Percentiles rank a stretch among this genome's conserved stretches.
Evolutionary conservation across 768 basidiomycete genomes (phyloP).

Genomic region (Tephrocybe sp.): DNA sequence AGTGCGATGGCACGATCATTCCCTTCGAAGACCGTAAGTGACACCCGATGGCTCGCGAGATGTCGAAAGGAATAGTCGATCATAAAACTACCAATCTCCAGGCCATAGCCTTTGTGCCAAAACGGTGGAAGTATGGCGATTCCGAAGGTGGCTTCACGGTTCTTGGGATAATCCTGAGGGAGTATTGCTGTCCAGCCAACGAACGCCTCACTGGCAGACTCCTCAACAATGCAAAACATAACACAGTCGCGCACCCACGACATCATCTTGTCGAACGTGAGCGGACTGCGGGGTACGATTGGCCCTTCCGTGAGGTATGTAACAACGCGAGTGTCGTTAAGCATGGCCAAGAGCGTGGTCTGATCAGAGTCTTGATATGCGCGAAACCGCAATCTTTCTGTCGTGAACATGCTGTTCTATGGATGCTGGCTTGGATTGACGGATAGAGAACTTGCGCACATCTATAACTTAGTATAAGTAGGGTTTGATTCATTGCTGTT

Average conservation of each 20-base stretch:
- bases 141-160: constrained; percentile 15
- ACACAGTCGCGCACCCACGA: constrained; percentile 7
- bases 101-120: constrained; percentile 42
- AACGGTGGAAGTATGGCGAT: constrained; percentile 18
- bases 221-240: constrained; percentile 5
- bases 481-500: too few relatives aligned
- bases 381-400: constrained; percentile 32
- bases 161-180: too few relatives aligned
- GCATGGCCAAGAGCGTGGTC: constrained; percentile 25
- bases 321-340: constrained; percentile 29
- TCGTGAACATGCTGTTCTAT: constrained; percentile 22
- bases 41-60: constrained; percentile 40
- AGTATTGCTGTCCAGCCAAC: too few relatives aligned
- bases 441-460: background rate
- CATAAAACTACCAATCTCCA: constrained; percentile 38
- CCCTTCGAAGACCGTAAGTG: constrained; percentile 35
- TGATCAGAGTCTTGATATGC: constrained; percentile 31
- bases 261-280: constrained; percentile 9
- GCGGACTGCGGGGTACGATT: constrained; percentile 8
- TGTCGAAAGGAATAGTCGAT: constrained; percentile 39
- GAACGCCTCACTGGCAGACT: too few relatives aligned
- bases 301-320: constrained; percentile 9
- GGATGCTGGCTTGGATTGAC: background rate
- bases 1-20: constrained; percentile 39
- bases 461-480: too few relatives aligned